These are phyloP conservation scores for Geotrichum siamense DNA, from an alignment of 1,139 yeast species.

Conservation along the genomic window DNA sequence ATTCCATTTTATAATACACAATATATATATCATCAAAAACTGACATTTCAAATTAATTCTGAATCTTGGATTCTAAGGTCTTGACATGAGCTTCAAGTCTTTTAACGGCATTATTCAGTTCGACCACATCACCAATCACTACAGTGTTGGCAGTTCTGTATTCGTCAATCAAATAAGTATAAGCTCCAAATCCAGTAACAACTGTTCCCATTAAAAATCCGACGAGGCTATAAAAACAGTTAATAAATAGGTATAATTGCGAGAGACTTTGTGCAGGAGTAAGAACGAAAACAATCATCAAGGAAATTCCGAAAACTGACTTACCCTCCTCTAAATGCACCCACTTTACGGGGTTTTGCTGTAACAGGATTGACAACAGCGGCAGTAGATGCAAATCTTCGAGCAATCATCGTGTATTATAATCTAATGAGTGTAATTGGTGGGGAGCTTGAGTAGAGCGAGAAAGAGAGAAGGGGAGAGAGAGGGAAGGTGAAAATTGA, in stretches of 20 bases:
- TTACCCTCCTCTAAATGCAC: slow-evolving; percentile 33
- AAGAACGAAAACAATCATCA: background rate
- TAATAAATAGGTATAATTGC: background rate
- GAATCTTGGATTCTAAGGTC: slow-evolving; percentile 28
- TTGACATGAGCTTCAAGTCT: slow-evolving; percentile 49
- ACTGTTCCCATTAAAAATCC: slow-evolving; percentile 78
- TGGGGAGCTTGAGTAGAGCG: too few relatives aligned
- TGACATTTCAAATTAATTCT: too few relatives aligned
- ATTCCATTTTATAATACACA: too few relatives aligned
- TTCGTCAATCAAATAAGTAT: slow-evolving; percentile 71
- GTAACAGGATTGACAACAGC: slow-evolving; percentile 2
- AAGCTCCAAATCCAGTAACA: slow-evolving; percentile 65
- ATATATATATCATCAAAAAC: too few relatives aligned
- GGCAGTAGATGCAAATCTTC: slow-evolving; percentile 11
- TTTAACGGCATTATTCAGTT: slow-evolving; percentile 60
- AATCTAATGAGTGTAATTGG: too few relatives aligned
- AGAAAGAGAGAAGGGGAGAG: too few relatives aligned
- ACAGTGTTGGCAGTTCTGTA: slow-evolving; percentile 67
- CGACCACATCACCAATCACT: slow-evolving; percentile 65
- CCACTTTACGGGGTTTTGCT: slow-evolving; percentile 24
- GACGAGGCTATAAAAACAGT: slow-evolving; percentile 39
- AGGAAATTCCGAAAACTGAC: slow-evolving; percentile 14
- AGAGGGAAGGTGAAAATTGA: too few relatives aligned
- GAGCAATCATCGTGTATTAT: slow-evolving; percentile 5
- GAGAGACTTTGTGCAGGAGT: background rate